Percentiles rank a stretch among this genome's conserved stretches.
These are phyloP conservation scores for Rubus idaeus DNA, from an alignment of 306 rosid species.

Conservation along the genomic window DNA sequence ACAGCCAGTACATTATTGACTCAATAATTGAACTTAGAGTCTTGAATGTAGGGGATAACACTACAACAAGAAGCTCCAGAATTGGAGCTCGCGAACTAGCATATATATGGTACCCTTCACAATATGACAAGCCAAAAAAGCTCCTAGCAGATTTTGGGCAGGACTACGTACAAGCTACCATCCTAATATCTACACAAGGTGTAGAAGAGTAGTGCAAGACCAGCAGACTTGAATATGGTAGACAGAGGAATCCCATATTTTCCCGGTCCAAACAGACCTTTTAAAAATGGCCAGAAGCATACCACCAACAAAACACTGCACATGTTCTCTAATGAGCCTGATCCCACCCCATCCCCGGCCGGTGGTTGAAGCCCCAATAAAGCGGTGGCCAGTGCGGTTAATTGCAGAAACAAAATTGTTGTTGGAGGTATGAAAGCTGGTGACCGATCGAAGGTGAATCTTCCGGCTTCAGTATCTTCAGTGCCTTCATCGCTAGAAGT, in stretches of 20 bases:
- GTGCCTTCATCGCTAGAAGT: not conserved
- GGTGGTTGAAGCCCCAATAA: conserved; percentile 27
- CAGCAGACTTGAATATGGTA: conserved; percentile 41
- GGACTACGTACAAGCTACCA: not conserved
- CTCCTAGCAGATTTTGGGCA: too few relatives aligned
- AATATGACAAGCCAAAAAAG: too few relatives aligned
- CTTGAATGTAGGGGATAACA: too few relatives aligned
- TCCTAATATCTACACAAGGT: conserved; percentile 23
- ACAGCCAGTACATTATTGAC: too few relatives aligned
- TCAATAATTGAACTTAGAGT: too few relatives aligned
- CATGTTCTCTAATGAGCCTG: conserved; percentile 47
- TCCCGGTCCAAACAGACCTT: conserved; percentile 56
- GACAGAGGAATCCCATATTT: conserved; percentile 57
- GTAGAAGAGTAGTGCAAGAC: conserved; percentile 43
- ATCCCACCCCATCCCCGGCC: conserved; percentile 15
- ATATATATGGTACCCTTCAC: too few relatives aligned
- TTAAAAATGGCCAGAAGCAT: conserved; percentile 55
- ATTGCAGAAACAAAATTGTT: conserved; percentile 53
- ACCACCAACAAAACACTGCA: conserved; percentile 44
- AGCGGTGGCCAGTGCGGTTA: conserved; percentile 34
- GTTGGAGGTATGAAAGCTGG: conserved; percentile 55
- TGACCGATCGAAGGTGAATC: conserved; percentile 52
- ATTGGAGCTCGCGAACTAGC: too few relatives aligned
- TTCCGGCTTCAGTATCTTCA: conserved; percentile 31
- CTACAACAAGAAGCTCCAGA: too few relatives aligned